Evolutionary conservation across 2,329 filamentous ascomycete species (phyloP), one percentile per base, ranked within the genome.

Genomic region (Pseudogymnoascus sp.): DNA sequence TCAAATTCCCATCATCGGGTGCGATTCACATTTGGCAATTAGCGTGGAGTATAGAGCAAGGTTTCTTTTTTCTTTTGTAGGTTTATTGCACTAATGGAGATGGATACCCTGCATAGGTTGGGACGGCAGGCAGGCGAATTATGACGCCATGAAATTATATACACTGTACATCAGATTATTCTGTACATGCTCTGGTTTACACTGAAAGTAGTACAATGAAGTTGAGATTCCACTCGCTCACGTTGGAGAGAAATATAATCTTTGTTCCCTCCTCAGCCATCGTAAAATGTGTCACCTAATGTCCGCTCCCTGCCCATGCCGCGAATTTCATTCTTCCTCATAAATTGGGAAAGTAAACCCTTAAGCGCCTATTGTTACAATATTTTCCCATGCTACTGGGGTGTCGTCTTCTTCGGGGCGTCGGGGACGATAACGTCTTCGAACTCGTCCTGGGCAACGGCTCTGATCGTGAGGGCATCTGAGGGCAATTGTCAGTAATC

Each of bases 401-500:
- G 60, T 53, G 68, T 65, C 63, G 66, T 62, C 63, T 70, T 69
- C 60, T 61, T 64, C 25, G 70, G 68, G 10, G 68, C 67, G 47
- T 91, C 89, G 28, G 94, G 94, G 38, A 97, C 88, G 73, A 91
- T 87, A 70, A 97, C 92, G 74, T 99, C 94, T 64, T 92, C 90
- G 78, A 99, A 99, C 69, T 97, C 91, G 76, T 97, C 94, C 77
- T 97, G 94, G 47, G 93, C 91, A 72, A 99, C 90, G 62, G 91
- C 91, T 68, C 81, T 84, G 73, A 99, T 88, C 44, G 87, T 90
- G 74, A 84, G 90, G 62, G 82, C 77, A 73, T 90, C 87, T 89
- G 65, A 8, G 16, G 31, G 38, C 10, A 2, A 35, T 21, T 85
- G 63, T 53, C 35, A 21, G 44, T 44, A 21, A 42, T 38, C 38